A percentile compares a stretch with the other conserved stretches of the same genome.
Conservation (phyloP, 2,329 filamentous ascomycete species). For the Podosphaera fusca region DNA sequence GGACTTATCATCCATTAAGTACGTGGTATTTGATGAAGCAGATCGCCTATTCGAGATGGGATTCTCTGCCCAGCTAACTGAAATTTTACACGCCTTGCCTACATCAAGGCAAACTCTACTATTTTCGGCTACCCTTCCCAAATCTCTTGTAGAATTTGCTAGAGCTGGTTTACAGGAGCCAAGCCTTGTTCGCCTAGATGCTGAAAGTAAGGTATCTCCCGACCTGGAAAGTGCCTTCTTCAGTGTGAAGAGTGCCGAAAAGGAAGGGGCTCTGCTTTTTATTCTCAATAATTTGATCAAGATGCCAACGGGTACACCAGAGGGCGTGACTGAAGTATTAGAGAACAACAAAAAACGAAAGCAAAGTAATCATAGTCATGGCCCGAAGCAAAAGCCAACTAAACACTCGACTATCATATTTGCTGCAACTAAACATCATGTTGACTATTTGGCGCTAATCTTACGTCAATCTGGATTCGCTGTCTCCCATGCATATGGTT, state of each 20-base stretch:
- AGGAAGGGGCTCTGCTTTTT: slow-evolving; percentile 77
- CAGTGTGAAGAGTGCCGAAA: slow-evolving; percentile 73
- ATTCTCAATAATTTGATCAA: slow-evolving; percentile 82
- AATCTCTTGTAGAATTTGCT: slow-evolving; percentile 87
- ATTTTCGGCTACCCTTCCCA: slow-evolving; percentile 87
- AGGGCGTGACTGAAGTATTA: slow-evolving; percentile 20
- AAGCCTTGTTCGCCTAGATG: slow-evolving; percentile 69
- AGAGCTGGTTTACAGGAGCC: slow-evolving; percentile 83
- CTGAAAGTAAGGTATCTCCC: slow-evolving; percentile 86
- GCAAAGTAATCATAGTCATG: slow-evolving; percentile 28
- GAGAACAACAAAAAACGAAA: slow-evolving; percentile 47
- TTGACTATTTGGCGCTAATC: slow-evolving; percentile 74
- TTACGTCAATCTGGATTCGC: slow-evolving; percentile 64
- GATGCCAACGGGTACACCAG: slow-evolving; percentile 48
- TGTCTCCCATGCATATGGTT: slow-evolving; percentile 84
- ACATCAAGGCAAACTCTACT: slow-evolving; percentile 68
- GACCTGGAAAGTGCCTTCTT: slow-evolving; percentile 95
- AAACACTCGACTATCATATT: slow-evolving; percentile 90
- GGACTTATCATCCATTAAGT: slow-evolving; percentile 73
- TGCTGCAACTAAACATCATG: slow-evolving; percentile 85
- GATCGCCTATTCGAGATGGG: slow-evolving; percentile 98
- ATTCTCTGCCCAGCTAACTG: slow-evolving; percentile 76
- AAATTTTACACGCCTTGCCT: slow-evolving; percentile 78
- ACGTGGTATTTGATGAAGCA: slow-evolving; percentile 94
- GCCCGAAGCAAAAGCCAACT: slow-evolving; percentile 47